Percentiles rank a stretch among this genome's conserved stretches.
Evolutionary conservation across 768 basidiomycete species (phyloP).

Genomic region (Chiua virens): DNA sequence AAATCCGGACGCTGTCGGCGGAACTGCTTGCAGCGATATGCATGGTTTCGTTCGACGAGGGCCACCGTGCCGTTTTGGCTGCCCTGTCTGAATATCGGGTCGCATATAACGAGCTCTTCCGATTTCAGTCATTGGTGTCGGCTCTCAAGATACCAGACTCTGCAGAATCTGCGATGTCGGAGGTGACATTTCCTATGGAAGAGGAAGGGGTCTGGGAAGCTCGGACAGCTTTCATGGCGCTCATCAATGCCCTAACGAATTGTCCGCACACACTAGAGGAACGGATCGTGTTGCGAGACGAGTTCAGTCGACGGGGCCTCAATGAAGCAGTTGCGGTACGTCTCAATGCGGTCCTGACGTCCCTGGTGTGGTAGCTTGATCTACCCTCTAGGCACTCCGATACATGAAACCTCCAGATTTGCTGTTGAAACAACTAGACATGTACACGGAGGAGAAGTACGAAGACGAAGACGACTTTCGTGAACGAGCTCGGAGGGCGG

Average conservation of each 20-base stretch:
- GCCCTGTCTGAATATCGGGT: constrained; percentile 81
- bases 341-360: constrained; percentile 8
- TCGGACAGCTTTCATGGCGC: constrained; percentile 68
- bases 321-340: constrained; percentile 84
- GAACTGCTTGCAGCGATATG: constrained; percentile 87
- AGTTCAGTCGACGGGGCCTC: constrained; percentile 77
- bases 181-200: constrained; percentile 43
- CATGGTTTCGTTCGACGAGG: constrained; percentile 66
- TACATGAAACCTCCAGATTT: constrained; percentile 76
- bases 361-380: background rate
- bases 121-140: constrained; percentile 75
- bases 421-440: constrained; percentile 74
- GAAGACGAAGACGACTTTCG: constrained; percentile 88
- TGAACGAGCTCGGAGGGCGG: constrained; percentile 51
- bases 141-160: constrained; percentile 57
- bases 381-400: constrained; percentile 56
- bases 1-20: constrained; percentile 65
- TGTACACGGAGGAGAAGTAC: constrained; percentile 86
- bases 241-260: constrained; percentile 79
- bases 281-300: constrained; percentile 75
- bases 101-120: constrained; percentile 67
- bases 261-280: constrained; percentile 78
- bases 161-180: constrained; percentile 33
- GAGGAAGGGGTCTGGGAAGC: constrained; percentile 83
- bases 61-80: constrained; percentile 70